phyloP scores from a whole-genome alignment of 1,139 yeast genomes.

The Magnusiomyces ingens region DNA sequence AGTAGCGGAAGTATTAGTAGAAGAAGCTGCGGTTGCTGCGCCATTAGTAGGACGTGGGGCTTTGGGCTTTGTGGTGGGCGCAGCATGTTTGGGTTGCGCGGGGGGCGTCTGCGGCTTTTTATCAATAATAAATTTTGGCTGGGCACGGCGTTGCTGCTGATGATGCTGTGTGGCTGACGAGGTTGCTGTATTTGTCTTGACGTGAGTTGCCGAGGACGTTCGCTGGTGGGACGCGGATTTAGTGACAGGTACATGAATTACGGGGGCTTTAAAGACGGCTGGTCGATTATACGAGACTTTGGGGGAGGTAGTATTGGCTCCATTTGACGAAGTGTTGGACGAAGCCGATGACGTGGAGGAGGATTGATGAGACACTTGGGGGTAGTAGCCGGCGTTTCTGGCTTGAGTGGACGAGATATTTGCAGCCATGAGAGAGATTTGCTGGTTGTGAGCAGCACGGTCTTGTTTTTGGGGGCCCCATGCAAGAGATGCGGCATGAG shows the following conservation, averaged over 20 bases:
- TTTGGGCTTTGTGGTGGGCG: neutral
- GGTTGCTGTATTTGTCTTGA: too few relatives aligned
- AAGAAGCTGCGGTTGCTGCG: neutral
- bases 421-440: constrained; percentile 2
- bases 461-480: constrained; percentile 1
- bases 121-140: neutral
- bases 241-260: constrained; percentile 7
- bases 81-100: neutral
- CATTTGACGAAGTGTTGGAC: neutral
- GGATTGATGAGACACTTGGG: neutral
- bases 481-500: constrained; percentile 6
- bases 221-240: neutral
- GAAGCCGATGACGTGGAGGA: neutral
- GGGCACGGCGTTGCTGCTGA: neutral
- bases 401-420: neutral
- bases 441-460: constrained; percentile 1
- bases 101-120: neutral
- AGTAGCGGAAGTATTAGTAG: neutral
- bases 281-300: neutral
- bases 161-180: neutral
- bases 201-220: neutral
- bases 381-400: too few relatives aligned
- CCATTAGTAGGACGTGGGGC: constrained; percentile 1
- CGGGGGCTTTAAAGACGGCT: neutral
- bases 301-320: neutral